Percentiles rank a stretch among this genome's conserved stretches.
Conservation (phyloP, 257 asterid genomes). For the Asclepias syriaca region DNA sequence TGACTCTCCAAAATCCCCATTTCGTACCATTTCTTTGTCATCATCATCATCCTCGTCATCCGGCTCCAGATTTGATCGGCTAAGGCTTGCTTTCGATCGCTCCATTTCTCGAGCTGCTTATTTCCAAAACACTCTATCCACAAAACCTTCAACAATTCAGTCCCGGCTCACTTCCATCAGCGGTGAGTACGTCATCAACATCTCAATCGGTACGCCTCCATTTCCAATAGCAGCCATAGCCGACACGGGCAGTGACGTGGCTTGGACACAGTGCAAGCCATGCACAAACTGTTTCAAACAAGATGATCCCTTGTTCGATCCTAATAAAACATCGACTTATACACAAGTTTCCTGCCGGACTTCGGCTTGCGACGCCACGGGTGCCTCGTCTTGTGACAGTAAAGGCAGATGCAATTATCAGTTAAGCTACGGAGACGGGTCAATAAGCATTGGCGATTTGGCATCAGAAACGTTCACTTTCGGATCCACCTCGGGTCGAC, state of each 20-base stretch:
- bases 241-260: constrained; percentile 58
- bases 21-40: constrained; percentile 18
- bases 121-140: background rate
- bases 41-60: constrained; percentile 21
- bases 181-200: constrained; percentile 49
- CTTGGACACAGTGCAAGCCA: constrained; percentile 61
- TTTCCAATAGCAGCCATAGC: constrained; percentile 34
- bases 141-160: background rate
- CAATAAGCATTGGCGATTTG: constrained; percentile 34
- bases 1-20: constrained; percentile 36
- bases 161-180: constrained; percentile 8
- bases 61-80: constrained; percentile 24
- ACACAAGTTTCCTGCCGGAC: constrained; percentile 26
- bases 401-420: constrained; percentile 28
- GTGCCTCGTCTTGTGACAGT: constrained; percentile 4
- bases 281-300: constrained; percentile 44
- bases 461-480: constrained; percentile 43
- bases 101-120: constrained; percentile 37
- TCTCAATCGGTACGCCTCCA: constrained; percentile 51
- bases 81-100: constrained; percentile 21
- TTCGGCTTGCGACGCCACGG: constrained; percentile 16
- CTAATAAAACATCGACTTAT: constrained; percentile 21
- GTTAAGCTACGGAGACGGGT: constrained; percentile 32
- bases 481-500: constrained; percentile 11
- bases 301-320: constrained; percentile 41